Percentiles rank a stretch among this genome's conserved stretches.
Evolutionary conservation across 2,329 filamentous ascomycete species (phyloP).

Genomic region (Curvularia sp.): DNA sequence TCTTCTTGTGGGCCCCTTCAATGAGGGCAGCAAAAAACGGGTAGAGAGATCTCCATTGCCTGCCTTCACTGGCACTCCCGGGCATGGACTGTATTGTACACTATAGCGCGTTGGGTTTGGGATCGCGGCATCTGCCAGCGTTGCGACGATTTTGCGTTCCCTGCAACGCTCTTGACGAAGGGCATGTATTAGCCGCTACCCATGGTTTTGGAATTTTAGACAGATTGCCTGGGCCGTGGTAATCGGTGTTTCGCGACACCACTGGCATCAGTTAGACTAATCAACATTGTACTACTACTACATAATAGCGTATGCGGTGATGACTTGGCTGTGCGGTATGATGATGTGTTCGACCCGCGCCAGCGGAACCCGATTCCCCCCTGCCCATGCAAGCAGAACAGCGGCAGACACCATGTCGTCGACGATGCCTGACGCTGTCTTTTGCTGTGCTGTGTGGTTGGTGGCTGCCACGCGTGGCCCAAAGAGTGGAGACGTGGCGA

Average conservation of each 20-base stretch:
- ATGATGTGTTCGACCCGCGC: slow-evolving; percentile 18
- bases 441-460: slow-evolving; percentile 1
- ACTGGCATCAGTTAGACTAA: slow-evolving; percentile 46
- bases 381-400: slow-evolving; percentile 15
- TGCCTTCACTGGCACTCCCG: slow-evolving; percentile 43
- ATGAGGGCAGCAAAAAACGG: slow-evolving; percentile 40
- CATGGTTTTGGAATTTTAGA: slow-evolving; percentile 37
- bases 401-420: background rate
- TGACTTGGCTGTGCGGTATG: slow-evolving; percentile 12
- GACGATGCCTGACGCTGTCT: background rate
- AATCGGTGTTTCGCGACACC: slow-evolving; percentile 42
- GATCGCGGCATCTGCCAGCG: slow-evolving; percentile 38
- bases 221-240: slow-evolving; percentile 43
- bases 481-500: slow-evolving; percentile 34
- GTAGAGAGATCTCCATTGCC: slow-evolving; percentile 42
- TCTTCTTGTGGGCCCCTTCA: slow-evolving; percentile 31
- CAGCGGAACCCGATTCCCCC: slow-evolving; percentile 4
- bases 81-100: slow-evolving; percentile 42
- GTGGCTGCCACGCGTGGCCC: slow-evolving; percentile 39
- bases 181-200: slow-evolving; percentile 31
- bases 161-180: slow-evolving; percentile 38
- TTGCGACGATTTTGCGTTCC: slow-evolving; percentile 44
- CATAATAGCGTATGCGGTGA: slow-evolving; percentile 13
- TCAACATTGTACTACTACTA: slow-evolving; percentile 40
- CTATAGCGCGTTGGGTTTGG: slow-evolving; percentile 43